A percentile compares a stretch with the other conserved stretches of the same genome.
phyloP scores from a whole-genome alignment of 2,329 filamentous ascomycete genomes.

The Fusarium sp. region DNA sequence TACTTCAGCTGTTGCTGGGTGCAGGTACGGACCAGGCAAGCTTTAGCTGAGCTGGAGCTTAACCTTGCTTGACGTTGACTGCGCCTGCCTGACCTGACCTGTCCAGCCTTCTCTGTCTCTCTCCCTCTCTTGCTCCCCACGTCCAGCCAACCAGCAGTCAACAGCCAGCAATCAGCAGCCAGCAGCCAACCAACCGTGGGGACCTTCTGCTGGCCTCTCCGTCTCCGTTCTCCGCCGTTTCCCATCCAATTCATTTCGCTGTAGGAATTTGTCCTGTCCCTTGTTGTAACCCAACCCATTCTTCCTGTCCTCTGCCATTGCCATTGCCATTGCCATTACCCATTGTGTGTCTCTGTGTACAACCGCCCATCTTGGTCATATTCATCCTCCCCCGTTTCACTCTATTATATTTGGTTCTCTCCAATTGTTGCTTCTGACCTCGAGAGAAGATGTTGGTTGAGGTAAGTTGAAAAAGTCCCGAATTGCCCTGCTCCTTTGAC shows the following conservation, averaged over 20 bases:
- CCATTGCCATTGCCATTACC: neutral
- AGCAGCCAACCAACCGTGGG: conserved; percentile 18
- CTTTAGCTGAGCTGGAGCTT: conserved; percentile 3
- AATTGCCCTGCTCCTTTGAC: conserved; percentile 21
- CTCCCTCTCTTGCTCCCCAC: conserved; percentile 1
- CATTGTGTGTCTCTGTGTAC: conserved; percentile 23
- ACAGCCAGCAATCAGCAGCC: conserved; percentile 11
- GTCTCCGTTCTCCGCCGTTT: conserved; percentile 37
- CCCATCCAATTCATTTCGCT: conserved; percentile 32
- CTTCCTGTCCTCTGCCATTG: conserved; percentile 12
- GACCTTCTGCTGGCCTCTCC: conserved; percentile 14
- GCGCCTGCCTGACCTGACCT: conserved; percentile 17
- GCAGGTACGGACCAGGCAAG: neutral
- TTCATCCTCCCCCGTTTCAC: conserved; percentile 20
- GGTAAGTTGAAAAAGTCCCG: conserved; percentile 49
- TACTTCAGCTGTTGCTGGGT: conserved; percentile 1
- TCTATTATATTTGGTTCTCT: conserved; percentile 9
- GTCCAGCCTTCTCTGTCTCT: conserved; percentile 18
- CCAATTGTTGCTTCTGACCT: conserved; percentile 24
- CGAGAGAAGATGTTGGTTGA: conserved; percentile 53
- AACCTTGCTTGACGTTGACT: conserved; percentile 4
- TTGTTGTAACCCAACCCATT: conserved; percentile 35
- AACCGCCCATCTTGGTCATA: conserved; percentile 29
- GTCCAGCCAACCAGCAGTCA: conserved; percentile 20
- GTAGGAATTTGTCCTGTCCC: conserved; percentile 36